Conservation (phyloP, 768 basidiomycete species). For the Tulasnella sp. region DNA sequence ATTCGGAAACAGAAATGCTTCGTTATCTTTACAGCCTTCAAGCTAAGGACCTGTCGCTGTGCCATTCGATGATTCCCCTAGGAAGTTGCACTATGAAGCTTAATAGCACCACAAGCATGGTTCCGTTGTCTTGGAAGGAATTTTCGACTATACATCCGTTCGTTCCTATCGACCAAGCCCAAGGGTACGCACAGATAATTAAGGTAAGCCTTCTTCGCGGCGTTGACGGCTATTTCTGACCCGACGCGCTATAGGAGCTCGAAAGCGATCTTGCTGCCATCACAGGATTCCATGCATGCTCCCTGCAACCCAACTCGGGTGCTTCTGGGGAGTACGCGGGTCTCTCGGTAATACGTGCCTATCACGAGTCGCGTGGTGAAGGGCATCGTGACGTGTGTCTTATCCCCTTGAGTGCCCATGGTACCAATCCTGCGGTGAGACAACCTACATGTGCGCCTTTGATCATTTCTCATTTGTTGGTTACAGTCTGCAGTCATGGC, state of each 20-base stretch:
- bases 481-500: slow-evolving; percentile 90
- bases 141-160: slow-evolving; percentile 90
- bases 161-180: slow-evolving; percentile 78
- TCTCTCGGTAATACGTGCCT: slow-evolving; percentile 88
- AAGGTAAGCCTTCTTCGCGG: slow-evolving; percentile 40
- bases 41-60: slow-evolving; percentile 88
- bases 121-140: slow-evolving; percentile 90
- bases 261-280: slow-evolving; percentile 86
- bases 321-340: slow-evolving; percentile 97
- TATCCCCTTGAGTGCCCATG: slow-evolving; percentile 93
- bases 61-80: slow-evolving; percentile 92
- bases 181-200: slow-evolving; percentile 78
- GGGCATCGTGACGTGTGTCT: slow-evolving; percentile 81
- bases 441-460: background rate
- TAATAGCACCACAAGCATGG: slow-evolving; percentile 97
- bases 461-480: background rate
- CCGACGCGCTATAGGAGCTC: slow-evolving; percentile 54
- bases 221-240: background rate
- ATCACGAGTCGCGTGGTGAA: slow-evolving; percentile 83
- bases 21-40: slow-evolving; percentile 93
- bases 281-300: slow-evolving; percentile 93
- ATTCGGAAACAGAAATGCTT: slow-evolving; percentile 98
- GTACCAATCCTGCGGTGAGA: slow-evolving; percentile 89
- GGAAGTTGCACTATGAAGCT: slow-evolving; percentile 98
- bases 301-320: slow-evolving; percentile 97